Evolutionary conservation across 2,329 filamentous ascomycete genomes (phyloP), one percentile per base, ranked within the genome.

Genomic region (Beauveria brongniartii): DNA sequence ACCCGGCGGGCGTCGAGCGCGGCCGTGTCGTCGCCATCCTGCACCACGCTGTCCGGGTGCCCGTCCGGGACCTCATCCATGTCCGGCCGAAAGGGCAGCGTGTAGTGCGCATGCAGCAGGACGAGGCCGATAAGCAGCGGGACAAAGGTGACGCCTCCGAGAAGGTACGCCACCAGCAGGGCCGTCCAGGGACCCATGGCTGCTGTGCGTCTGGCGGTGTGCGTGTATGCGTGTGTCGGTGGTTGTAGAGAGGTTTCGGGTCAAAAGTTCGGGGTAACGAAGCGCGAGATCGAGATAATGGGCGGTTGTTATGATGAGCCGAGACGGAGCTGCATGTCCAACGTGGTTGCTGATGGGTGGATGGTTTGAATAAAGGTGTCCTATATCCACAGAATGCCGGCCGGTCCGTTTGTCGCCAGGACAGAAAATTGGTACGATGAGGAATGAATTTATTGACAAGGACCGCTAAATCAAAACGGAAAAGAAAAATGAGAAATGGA

Each of bases 81-180:
- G 16, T 59, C 57, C 5, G 9, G 77, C 67, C 77, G 77, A 66
- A 76, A 68, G 51, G 89, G 89, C 58, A 91, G 81, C 14, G 85
- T 85, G 62, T 88, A 76, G 77, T 92, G 87, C 65, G 84, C 84
- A 72, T 92, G 84, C 40, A 85, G 71, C 58, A 92, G 70, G 61
- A 90, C 68, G 53, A 82, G 73, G 51, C 76, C 71, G 57, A 92
- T 64, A 63, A 92, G 68, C 3, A 96, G 78, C 34, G 92, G 92
- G 62, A 96, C 71, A 71, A 97, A 93, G 62, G 92, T 96, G 70
- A 97, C 73, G 69, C 92, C 93, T 74, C 92, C 92, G 62, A 96
- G 76, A 66, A 96, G 72, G 79, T 96, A 97, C 72, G 89, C 82
- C 70, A 89, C 73, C 65, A 95, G 78, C 70, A 93, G 86, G 67